Evolutionary conservation across 768 basidiomycete species (phyloP), one percentile per base, ranked within the genome.

Genomic region (Hygrophorus russula): DNA sequence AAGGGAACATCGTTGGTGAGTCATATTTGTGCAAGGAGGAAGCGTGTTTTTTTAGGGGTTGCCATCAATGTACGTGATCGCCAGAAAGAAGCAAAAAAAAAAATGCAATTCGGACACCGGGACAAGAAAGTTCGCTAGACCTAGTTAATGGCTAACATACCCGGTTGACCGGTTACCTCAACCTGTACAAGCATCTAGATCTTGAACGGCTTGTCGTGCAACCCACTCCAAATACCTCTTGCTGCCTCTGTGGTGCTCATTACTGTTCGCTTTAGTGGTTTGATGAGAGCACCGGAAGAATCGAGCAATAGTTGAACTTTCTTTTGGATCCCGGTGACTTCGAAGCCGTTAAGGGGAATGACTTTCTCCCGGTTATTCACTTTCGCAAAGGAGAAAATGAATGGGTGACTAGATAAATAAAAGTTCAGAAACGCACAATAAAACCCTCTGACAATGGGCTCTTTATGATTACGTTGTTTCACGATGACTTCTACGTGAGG

Each of bases 361-460:
- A 90, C 89, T 66, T 94, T 94, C 63, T 90, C 86, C 43, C 86
- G 74, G 59, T 78, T 74, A 61, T 91, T 93, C 53, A 78, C 91
- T 94, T 3, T 24, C 4, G 58, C 12, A 45, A n/a, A 41, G 24
- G 13, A 49, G 50, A 54, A 46, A 56, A 49, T 47, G 46, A 12
- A 45, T 45, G 42, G 52, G 42, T 50, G 47, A 38, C 28, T 37
- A 36, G 49, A 42, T 48, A 17, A 29, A 37, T 17, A 44, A 46
- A 52, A 35, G 51, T 45, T 42, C 20, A 17, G 36, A 15, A 28
- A 67, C 73, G 41, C 39, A 89, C 89, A 67, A 55, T 92, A 93
- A 57, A 90, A 82, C 3, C 86, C 90, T 48, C 90, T 73, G 11
- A 83, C 67, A 48, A 90, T 80, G 36, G 90, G 90, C 51, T 89